phyloP scores from a whole-genome alignment of 2,329 filamentous ascomycete genomes.

The Ceratocystis ficicola region DNA sequence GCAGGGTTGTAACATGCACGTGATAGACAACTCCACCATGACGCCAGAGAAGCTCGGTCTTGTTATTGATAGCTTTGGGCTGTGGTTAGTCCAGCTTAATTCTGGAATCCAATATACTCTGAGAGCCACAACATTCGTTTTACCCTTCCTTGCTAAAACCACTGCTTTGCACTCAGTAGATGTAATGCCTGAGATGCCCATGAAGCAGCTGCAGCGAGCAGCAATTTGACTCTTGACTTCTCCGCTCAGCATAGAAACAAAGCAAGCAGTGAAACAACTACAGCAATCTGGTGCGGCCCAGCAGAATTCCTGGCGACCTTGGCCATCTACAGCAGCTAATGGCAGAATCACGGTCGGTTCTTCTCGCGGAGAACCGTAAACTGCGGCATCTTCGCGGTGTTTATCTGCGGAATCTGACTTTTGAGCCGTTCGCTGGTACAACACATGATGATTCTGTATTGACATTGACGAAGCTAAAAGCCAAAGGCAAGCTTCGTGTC shows the following conservation, averaged over 20 bases:
- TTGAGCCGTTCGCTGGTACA: constrained; percentile 42
- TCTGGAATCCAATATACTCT: neutral
- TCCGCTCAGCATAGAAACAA: neutral
- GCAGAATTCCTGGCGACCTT: neutral
- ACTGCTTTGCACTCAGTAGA: neutral
- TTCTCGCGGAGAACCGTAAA: constrained; percentile 66
- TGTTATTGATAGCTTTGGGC: constrained; percentile 5
- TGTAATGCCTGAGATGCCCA: constrained; percentile 8
- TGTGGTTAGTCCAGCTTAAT: neutral
- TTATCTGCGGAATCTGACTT: constrained; percentile 72
- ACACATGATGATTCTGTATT: constrained; percentile 70
- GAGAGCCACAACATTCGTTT: neutral
- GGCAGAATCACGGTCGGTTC: constrained; percentile 34
- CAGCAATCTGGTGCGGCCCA: neutral
- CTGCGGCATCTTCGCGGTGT: constrained; percentile 79
- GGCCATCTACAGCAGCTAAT: constrained; percentile 1
- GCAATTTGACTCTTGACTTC: neutral
- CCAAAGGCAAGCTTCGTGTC: constrained; percentile 35
- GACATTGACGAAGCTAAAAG: constrained; percentile 43
- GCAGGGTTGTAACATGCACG: neutral
- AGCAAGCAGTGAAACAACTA: neutral
- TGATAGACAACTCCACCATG: constrained; percentile 1
- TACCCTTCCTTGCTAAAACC: neutral
- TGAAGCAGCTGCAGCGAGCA: constrained; percentile 9
- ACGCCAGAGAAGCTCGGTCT: constrained; percentile 5